These are phyloP conservation scores for Ganoderma lucidum DNA, from an alignment of 1,284 basidiomycete species.

Conservation along the genomic window DNA sequence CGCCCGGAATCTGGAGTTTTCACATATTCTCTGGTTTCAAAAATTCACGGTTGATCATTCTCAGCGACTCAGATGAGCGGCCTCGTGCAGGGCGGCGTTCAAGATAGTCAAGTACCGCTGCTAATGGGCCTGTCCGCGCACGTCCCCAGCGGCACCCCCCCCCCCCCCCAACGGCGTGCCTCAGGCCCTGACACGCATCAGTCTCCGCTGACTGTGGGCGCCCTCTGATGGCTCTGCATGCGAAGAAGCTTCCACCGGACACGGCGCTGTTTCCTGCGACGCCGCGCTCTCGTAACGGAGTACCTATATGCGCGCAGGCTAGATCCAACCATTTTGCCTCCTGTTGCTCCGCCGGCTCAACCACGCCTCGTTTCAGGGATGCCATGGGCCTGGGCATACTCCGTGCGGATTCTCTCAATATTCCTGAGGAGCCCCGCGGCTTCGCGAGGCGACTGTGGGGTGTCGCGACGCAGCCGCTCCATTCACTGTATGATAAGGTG, in stretches of 20 bases:
- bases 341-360: neutral
- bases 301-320: neutral
- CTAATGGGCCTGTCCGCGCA: neutral
- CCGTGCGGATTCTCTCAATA: neutral
- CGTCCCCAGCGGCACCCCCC: neutral
- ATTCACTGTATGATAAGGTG: conserved; percentile 3
- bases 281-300: conserved; percentile 11
- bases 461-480: neutral
- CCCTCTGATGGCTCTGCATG: conserved; percentile 5
- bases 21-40: neutral
- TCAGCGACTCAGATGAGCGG: neutral
- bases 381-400: neutral
- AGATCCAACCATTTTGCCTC: neutral
- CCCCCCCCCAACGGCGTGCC: too few relatives aligned
- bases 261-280: conserved; percentile 5
- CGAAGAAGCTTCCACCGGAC: conserved; percentile 1
- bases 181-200: neutral
- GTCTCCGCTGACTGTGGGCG: conserved; percentile 11
- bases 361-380: conserved; percentile 8
- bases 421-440: neutral
- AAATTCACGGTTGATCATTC: neutral
- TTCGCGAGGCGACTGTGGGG: neutral
- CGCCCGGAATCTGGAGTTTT: conserved; percentile 3
- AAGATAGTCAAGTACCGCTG: conserved; percentile 8
- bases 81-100: conserved; percentile 18